Evolutionary conservation across 495 filamentous ascomycete species (phyloP).

Genomic region (Hypoxylon crocopeplum): DNA sequence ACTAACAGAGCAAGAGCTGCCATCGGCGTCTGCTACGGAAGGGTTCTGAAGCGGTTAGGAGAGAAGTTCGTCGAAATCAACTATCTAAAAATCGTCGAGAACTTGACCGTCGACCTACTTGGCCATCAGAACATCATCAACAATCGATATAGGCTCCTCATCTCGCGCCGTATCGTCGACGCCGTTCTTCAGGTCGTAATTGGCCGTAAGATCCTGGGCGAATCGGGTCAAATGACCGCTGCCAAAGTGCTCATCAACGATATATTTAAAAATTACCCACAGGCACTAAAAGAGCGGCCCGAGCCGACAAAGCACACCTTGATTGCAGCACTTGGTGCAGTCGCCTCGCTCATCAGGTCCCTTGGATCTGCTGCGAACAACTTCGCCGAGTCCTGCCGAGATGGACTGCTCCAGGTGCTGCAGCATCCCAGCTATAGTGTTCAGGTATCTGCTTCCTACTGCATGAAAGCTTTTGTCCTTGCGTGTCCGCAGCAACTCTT

Average conservation of each 20-base stretch:
- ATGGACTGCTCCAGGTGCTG: slow-evolving; percentile 87
- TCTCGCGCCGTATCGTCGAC: slow-evolving; percentile 83
- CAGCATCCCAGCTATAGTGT: slow-evolving; percentile 97
- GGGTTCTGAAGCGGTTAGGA: slow-evolving; percentile 74
- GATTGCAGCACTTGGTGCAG: slow-evolving; percentile 76
- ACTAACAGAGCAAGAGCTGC: slow-evolving; percentile 82
- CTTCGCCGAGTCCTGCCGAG: slow-evolving; percentile 81
- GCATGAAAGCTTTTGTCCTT: slow-evolving; percentile 83
- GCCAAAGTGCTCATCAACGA: slow-evolving; percentile 85
- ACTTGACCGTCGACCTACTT: slow-evolving; percentile 80
- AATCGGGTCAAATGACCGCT: slow-evolving; percentile 83
- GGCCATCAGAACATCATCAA: slow-evolving; percentile 76
- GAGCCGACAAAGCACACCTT: slow-evolving; percentile 90
- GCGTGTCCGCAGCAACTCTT: slow-evolving; percentile 91
- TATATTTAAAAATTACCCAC: slow-evolving; percentile 92
- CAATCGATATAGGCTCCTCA: slow-evolving; percentile 87
- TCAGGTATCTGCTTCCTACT: slow-evolving; percentile 85
- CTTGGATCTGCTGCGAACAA: slow-evolving; percentile 80
- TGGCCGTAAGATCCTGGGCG: slow-evolving; percentile 81
- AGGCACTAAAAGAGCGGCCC: slow-evolving; percentile 86
- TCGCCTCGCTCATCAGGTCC: slow-evolving; percentile 77
- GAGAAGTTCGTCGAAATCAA: slow-evolving; percentile 78
- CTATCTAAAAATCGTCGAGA: slow-evolving; percentile 80
- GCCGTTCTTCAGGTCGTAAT: slow-evolving; percentile 84
- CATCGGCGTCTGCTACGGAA: slow-evolving; percentile 86